Evolutionary conservation across 2,329 filamentous ascomycete genomes (phyloP), one percentile per base, ranked within the genome.

Genomic region (Rhynchosporium agropyri): DNA sequence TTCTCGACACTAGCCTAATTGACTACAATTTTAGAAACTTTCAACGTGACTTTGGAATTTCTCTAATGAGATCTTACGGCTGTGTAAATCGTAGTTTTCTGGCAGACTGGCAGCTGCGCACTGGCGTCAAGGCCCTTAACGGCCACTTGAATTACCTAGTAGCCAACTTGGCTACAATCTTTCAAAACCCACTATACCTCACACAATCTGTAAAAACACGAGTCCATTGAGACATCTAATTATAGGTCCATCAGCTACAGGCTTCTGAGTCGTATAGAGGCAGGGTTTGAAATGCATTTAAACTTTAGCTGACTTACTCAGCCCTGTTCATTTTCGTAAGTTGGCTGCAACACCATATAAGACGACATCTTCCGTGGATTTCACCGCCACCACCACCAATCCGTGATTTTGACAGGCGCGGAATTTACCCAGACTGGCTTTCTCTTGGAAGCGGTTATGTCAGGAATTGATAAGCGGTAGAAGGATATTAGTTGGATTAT

Each of bases 221-320:
- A 28, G 28, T 20, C 51, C 51, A 42, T 20, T 20, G 38, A 51
- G 5, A 26, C 1, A 28, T 28, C 10, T 7, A 15, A 4, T 7
- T 42, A n/a, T 40, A 29, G 50, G 15, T 15, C 33, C 33, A 54
- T 29, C 20, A 40, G n/a, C 20, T 38, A 40, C 20, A 3, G 10
- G 20, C 33, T 13, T 28, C 13, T 1, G 28, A 15, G 51, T 54
- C 20, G 51, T 42, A 42, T 20, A 54, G 20, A 54, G 28, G 33
- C 36, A 42, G 20, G 40, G 15, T 8, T 28, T 40, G 51, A 40
- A 29, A 36, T 42, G 51, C 36, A 42, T 26, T 54, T 28, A 15
- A 40, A 20, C n/a, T 54, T 40, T 54, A 10, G 33, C 33, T 36
- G 5, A n/a, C 51, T 54, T 54, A 42, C 51, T 54, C 51, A 54